Percentiles rank a stretch among this genome's conserved stretches.
These are phyloP conservation scores for Colletotrichum phormii DNA, from an alignment of 2,329 filamentous ascomycete species.

Conservation along the genomic window DNA sequence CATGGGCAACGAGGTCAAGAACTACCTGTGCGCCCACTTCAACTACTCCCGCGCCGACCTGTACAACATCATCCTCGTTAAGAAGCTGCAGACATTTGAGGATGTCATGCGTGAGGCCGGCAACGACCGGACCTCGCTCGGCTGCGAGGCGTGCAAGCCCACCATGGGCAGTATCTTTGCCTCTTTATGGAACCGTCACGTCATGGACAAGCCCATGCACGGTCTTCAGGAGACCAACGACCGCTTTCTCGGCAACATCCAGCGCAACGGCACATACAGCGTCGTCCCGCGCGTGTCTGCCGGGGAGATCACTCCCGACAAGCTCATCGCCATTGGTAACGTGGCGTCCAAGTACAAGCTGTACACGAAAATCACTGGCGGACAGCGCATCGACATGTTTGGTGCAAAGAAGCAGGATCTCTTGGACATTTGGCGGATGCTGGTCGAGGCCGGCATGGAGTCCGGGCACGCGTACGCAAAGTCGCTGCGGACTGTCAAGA, in stretches of 20 bases:
- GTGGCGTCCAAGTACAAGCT: slow-evolving; percentile 87
- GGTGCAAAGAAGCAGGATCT: slow-evolving; percentile 90
- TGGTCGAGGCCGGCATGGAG: slow-evolving; percentile 89
- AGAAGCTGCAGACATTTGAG: slow-evolving; percentile 76
- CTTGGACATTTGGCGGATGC: slow-evolving; percentile 81
- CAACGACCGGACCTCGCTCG: slow-evolving; percentile 76
- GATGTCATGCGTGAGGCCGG: slow-evolving; percentile 85
- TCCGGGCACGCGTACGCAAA: slow-evolving; percentile 93
- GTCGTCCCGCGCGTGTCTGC: slow-evolving; percentile 86
- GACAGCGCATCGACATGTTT: slow-evolving; percentile 93
- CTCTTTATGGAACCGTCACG: slow-evolving; percentile 84
- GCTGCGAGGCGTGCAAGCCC: slow-evolving; percentile 90
- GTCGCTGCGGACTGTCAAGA: slow-evolving; percentile 88
- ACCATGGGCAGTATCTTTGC: slow-evolving; percentile 83
- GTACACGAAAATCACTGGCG: slow-evolving; percentile 93
- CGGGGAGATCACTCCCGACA: slow-evolving; percentile 89
- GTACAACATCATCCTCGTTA: slow-evolving; percentile 90
- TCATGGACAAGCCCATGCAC: slow-evolving; percentile 77
- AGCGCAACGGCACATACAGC: slow-evolving; percentile 90
- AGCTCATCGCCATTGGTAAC: slow-evolving; percentile 83
- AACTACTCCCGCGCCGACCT: slow-evolving; percentile 85
- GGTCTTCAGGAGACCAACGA: slow-evolving; percentile 94
- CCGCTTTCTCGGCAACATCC: slow-evolving; percentile 87
- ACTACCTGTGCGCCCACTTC: slow-evolving; percentile 88
- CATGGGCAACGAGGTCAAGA: slow-evolving; percentile 89